Evolutionary conservation across 179 eudicot genomes (phyloP), one percentile per base, ranked within the genome.

Genomic region (Beta macrorhiza): DNA sequence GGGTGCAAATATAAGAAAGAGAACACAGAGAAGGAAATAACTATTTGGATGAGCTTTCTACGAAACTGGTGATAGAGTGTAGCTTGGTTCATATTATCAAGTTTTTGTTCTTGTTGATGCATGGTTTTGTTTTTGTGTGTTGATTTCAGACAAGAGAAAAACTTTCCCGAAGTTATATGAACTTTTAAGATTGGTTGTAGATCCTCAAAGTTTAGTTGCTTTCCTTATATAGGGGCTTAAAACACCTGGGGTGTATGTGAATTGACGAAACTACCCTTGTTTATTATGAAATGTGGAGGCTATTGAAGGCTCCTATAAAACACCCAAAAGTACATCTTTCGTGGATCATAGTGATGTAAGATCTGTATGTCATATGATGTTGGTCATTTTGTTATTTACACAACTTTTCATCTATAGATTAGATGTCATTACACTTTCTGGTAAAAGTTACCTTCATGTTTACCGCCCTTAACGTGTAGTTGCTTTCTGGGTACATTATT

Each of bases 1-100:
- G 88, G 85, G 84, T 82, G 84, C 47, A 87, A 71, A 42, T 85
- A 52, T 56, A 87, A 74, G 82, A 90, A 79, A 16, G 89, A 84
- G 61, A 89, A 67, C 1, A 88, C 29, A 62, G 85, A 81, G 62
- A 85, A 75, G 13, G 86, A 78, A 37, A 89, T 49, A 5, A 81
- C 57, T 37, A 88, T 55, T 72, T 80, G 87, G 79, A 80, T 42
- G 17, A 83, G 53, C 81, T 68, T 89, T 82, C 75, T 85, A 0
- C 80, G 59, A 62, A 86, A 80, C 75, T 82, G 78, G 63, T 69
- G 52, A 4, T 45, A 61, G 4, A 8, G 2, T 5, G 76, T 67
- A 19, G 75, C 19, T 79, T 87, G 79, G 52, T 61, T 81, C 78
- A 67, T 82, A 58, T 74, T 76, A 75, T 82, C 74, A 53, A 61